These are phyloP conservation scores for Colletotrichum chrysophilum DNA, from an alignment of 2,329 filamentous ascomycete genomes.

Conservation along the genomic window DNA sequence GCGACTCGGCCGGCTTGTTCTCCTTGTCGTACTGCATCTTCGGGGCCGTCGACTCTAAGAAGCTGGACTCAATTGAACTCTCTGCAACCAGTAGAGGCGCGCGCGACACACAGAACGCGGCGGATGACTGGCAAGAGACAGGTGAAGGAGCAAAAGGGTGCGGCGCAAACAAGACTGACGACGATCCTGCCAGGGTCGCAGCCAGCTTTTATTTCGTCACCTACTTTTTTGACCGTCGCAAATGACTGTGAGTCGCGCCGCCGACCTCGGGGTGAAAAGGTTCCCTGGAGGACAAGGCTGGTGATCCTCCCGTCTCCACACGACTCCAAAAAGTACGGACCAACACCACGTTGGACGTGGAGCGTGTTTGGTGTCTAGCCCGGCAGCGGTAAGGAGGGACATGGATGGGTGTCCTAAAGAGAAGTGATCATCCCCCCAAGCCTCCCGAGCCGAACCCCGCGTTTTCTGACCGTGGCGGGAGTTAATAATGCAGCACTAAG, in stretches of 20 bases:
- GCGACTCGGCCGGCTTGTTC: not conserved
- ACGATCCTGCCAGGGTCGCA: not conserved
- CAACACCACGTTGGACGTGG: not conserved
- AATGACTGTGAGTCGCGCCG: not conserved
- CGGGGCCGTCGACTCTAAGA: not conserved
- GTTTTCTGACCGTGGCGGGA: not conserved
- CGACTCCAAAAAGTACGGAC: not conserved
- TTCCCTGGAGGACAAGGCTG: not conserved
- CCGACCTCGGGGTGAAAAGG: constrained; percentile 5
- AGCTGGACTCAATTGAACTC: not conserved
- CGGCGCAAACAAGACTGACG: not conserved
- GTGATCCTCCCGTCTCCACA: constrained; percentile 15
- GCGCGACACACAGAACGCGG: not conserved
- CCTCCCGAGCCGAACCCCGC: constrained; percentile 11
- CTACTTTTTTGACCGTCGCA: not conserved
- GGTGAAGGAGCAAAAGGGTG: not conserved
- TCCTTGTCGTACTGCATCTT: constrained; percentile 18
- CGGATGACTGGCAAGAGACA: not conserved
- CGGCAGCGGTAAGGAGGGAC: not conserved
- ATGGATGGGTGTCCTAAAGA: not conserved
- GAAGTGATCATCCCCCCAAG: not conserved
- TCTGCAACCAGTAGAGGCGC: not conserved
- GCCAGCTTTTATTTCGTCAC: constrained; percentile 15
- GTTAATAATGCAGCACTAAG: not conserved
- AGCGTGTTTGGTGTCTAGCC: not conserved